A percentile compares a stretch with the other conserved stretches of the same genome.
Evolutionary conservation across 2,329 filamentous ascomycete genomes (phyloP).

Genomic region (Byssothecium circinans): DNA sequence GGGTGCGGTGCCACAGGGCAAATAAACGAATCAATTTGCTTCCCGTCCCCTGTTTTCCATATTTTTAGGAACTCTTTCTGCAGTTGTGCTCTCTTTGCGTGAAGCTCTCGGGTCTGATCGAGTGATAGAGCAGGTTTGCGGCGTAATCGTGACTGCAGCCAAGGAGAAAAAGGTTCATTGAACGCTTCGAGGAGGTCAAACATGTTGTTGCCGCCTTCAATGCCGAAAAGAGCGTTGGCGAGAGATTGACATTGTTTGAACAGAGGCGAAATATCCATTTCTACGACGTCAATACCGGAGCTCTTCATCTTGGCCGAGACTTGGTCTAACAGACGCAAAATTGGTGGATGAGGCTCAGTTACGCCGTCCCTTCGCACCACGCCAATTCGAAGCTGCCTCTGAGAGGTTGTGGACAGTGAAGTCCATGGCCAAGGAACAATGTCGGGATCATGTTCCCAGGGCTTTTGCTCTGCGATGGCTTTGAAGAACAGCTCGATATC

Average conservation of each 20-base stretch:
- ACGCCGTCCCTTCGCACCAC: conserved; percentile 55
- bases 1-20: conserved; percentile 67
- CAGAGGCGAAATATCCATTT: conserved; percentile 56
- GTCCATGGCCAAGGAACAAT: conserved; percentile 46
- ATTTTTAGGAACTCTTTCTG: conserved; percentile 60
- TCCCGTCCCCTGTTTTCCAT: conserved; percentile 53
- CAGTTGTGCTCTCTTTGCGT: conserved; percentile 55
- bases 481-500: conserved; percentile 59
- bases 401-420: conserved; percentile 18
- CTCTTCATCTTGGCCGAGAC: conserved; percentile 39
- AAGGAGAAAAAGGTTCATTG: conserved; percentile 61
- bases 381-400: conserved; percentile 48
- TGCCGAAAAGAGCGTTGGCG: conserved; percentile 60
- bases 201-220: conserved; percentile 60
- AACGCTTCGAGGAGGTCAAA: conserved; percentile 60
- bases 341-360: conserved; percentile 55
- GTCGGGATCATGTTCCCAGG: conserved; percentile 54
- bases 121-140: conserved; percentile 53
- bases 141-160: conserved; percentile 57
- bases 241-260: conserved; percentile 60
- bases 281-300: conserved; percentile 58
- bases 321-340: conserved; percentile 51
- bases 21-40: conserved; percentile 62
- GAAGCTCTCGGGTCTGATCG: conserved; percentile 54
- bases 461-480: conserved; percentile 54